These are phyloP conservation scores for Bassia scoparia DNA, from an alignment of 148 eudicot species.

Conservation along the genomic window DNA sequence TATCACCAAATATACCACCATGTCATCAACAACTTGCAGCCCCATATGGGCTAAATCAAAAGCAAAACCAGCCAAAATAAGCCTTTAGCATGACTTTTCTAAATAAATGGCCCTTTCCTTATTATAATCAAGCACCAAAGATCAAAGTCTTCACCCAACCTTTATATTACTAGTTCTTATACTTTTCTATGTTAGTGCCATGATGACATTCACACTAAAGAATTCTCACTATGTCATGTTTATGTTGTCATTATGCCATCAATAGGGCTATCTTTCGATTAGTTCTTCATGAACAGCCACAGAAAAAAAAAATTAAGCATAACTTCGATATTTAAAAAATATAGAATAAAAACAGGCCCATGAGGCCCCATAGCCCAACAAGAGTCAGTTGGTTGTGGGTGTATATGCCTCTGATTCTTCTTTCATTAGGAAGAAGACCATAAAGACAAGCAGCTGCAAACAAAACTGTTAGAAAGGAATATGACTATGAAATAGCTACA, in stretches of 20 bases:
- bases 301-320: background rate
- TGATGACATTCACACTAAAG: background rate
- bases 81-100: background rate
- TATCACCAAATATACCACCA: too few species aligned
- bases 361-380: background rate
- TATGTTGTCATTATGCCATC: background rate
- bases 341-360: background rate
- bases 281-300: background rate
- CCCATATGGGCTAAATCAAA: background rate
- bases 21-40: background rate
- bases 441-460: background rate
- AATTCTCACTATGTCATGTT: background rate
- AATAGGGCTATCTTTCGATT: background rate
- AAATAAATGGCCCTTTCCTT: background rate
- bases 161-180: background rate
- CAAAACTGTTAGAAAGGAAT: background rate
- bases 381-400: background rate
- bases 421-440: background rate
- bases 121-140: background rate
- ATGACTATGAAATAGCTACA: background rate
- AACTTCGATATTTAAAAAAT: background rate
- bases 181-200: background rate
- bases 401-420: constrained; percentile 1
- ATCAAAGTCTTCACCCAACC: background rate
- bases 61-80: background rate